Evolutionary conservation across 2,329 filamentous ascomycete genomes (phyloP).

Genomic region (Penicillium sp.): DNA sequence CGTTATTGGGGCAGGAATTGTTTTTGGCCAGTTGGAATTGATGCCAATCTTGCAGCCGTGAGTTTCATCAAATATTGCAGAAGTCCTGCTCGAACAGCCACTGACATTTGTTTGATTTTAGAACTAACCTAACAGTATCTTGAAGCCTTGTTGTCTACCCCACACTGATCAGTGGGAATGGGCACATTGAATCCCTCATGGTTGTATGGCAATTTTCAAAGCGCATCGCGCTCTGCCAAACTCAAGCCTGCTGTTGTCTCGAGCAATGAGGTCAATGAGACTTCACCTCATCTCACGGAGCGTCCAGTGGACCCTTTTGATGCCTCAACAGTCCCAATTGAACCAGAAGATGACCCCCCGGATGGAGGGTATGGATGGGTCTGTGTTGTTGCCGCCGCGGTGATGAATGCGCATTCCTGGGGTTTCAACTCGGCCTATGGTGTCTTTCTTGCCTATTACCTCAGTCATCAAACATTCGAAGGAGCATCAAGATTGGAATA

Average conservation of each 20-base stretch:
- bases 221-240: neutral
- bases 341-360: neutral
- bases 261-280: neutral
- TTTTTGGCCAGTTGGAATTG: neutral
- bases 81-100: neutral
- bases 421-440: slow-evolving; percentile 36
- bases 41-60: neutral
- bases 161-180: neutral
- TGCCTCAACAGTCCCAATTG: neutral
- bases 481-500: slow-evolving; percentile 39
- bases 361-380: slow-evolving; percentile 17
- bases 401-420: slow-evolving; percentile 14
- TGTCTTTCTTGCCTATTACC: slow-evolving; percentile 48
- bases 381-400: slow-evolving; percentile 2
- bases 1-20: neutral
- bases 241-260: neutral
- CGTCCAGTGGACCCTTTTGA: neutral
- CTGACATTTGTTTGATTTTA: neutral
- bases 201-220: neutral
- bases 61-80: neutral
- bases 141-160: neutral
- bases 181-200: neutral
- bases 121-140: neutral
- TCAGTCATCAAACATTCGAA: slow-evolving; percentile 36
- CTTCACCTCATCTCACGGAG: neutral